Evolutionary conservation across 164 flowering plant genomes (phyloP).

Genomic region (Chimonanthus salicifolius): DNA sequence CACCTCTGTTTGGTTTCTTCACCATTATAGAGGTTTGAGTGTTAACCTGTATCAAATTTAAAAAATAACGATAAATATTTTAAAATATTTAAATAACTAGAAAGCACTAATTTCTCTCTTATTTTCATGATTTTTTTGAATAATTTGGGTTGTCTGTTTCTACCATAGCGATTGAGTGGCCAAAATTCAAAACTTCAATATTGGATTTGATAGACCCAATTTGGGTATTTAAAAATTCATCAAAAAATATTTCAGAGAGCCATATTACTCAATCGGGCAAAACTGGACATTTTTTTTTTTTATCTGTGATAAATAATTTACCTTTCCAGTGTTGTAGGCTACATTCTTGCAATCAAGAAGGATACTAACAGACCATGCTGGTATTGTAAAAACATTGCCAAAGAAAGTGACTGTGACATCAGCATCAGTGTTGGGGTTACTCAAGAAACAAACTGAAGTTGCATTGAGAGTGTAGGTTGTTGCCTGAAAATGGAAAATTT

Average conservation of each 20-base stretch:
- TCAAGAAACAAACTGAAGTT: constrained; percentile 43
- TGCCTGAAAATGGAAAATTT: neutral
- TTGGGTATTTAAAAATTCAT: too few species aligned
- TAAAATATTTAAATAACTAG: too few species aligned
- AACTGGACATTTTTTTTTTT: too few species aligned
- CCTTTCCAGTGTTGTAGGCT: constrained; percentile 65
- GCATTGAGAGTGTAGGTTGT: constrained; percentile 9
- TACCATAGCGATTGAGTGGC: too few species aligned
- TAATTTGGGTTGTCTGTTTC: too few species aligned
- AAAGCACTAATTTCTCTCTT: too few species aligned
- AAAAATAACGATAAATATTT: neutral
- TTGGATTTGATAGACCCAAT: too few species aligned
- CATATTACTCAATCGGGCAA: too few species aligned
- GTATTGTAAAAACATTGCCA: constrained; percentile 32
- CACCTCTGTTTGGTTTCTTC: constrained; percentile 31
- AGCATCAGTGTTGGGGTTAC: constrained; percentile 24
- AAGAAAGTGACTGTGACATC: constrained; percentile 30
- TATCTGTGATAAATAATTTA: constrained; percentile 3
- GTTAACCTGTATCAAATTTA: constrained; percentile 25
- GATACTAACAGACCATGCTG: constrained; percentile 82
- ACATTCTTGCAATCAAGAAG: constrained; percentile 49
- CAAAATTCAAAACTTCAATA: too few species aligned
- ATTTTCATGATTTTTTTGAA: too few species aligned
- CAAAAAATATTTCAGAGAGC: too few species aligned
- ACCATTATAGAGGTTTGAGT: constrained; percentile 45